Base-by-base conservation (phyloP, 805 yeast species). In the Lachancea nothofagi region DNA sequence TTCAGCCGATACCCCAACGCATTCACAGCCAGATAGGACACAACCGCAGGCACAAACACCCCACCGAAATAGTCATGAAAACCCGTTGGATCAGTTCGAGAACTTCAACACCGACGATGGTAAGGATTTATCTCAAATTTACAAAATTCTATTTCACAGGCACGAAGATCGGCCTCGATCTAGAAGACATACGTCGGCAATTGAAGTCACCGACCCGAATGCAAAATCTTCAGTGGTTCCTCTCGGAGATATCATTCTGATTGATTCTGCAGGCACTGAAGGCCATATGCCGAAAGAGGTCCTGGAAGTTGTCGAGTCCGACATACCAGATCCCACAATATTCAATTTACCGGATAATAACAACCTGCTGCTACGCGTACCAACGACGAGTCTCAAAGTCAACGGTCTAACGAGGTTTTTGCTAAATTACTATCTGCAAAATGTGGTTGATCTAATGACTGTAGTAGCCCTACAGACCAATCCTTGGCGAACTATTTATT, bases 401-500 rank as follows among this genome's bases (percentile, higher is more conserved):
- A 77, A 76, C 48, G 85, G 94, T 1, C 66, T 84, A 50, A 76
- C 94, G 0, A 62, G 93, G 32, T 83, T 79, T 54, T 63, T 87
- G 29, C 64, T 87, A 34, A 78, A 79, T 45, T 78, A 87, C 54
- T 87, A 85, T 57, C 71, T 76, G 13, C 75, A 80, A 13, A 77
- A 79, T 47, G 93, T 87, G 1, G 90, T 90, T 0, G 93, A 84
- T 55, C 61, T 77, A 39, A 80, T 82, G 87, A 76, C 86, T 0
- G 87, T 80, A 3, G 74, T 80, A 17, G 76, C 79, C 1, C 68
- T 78, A 36, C 76, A 83, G 0, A 83, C 80, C 45, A 87, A 84
- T 55, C 95, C 95, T 0, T 87, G 95, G 95, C 82, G 81, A 51
- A 78, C 82, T 2, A 77, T 85, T n/a, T 86, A 84, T 59, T 78